Evolutionary conservation across 306 rosid species (phyloP), one percentile per base, ranked within the genome.

Genomic region (Castanea crenata): DNA sequence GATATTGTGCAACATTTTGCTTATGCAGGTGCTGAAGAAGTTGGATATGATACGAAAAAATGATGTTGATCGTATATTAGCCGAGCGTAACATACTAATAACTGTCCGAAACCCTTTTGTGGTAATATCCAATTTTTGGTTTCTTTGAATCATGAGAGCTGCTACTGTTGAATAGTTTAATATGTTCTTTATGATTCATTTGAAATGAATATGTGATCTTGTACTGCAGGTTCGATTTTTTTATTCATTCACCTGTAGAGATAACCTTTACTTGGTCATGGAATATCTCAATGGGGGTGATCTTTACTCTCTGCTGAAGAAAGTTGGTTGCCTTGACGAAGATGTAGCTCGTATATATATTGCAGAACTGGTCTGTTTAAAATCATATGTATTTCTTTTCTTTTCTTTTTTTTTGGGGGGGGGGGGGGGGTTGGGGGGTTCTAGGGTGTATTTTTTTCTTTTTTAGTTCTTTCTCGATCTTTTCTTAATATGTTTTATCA

Each of bases 21-120:
- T 68, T 14, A 35, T 68, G 72, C 72, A 68, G 72, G 72, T 68
- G 16, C 72, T 68, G 72, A 68, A 68, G 72, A 68, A 68, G 21
- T 68, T 68, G 52, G 72, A 68, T 35, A 68, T 68, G 12, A 68
- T 68, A 68, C 20, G 29, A 19, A 68, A 68, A 35, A 68, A 68
- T 68, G 72, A 68, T 35, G 41, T 68, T 9, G 72, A 68, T 49
- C 72, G 72, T 35, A 68, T 68, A 68, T 19, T 68, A 32, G 72
- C 72, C 1, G 72, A 68, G 72, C 72, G 72, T 34, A 68, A 68
- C 38, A 68, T 68, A 35, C 54, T 68, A 35, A 68, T 68, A 34
- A 68, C 72, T 68, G 72, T 68, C 19, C 72, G 72, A 27, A 68
- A 68, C 72, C 72, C 72, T 68, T 68, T 68, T 68, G 72, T 68